phyloP scores from a whole-genome alignment of 2,329 filamentous ascomycete genomes.

The Aspergillus sp. region DNA sequence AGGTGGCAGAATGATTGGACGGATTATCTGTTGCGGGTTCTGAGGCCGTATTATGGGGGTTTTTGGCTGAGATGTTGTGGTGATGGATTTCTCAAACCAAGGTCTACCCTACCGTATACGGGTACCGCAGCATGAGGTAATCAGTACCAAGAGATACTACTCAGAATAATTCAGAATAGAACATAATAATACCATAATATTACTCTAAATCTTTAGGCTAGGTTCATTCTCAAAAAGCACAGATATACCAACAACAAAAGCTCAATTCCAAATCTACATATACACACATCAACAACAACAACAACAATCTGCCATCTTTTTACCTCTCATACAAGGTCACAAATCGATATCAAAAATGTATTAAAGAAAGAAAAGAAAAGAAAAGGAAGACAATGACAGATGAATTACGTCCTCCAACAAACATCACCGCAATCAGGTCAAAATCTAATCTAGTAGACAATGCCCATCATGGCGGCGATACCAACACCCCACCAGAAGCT shows the following conservation, averaged over 20 bases:
- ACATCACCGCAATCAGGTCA: background rate
- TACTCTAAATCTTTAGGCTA: too few species aligned
- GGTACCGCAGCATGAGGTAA: too few species aligned
- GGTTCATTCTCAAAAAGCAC: too few species aligned
- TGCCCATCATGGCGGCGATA: slow-evolving; percentile 6
- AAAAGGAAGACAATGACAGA: background rate
- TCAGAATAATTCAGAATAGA: too few species aligned
- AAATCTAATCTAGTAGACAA: background rate
- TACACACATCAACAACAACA: background rate
- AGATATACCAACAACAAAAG: background rate
- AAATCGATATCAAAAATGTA: background rate
- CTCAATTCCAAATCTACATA: background rate
- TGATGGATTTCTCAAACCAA: too few species aligned
- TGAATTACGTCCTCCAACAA: background rate
- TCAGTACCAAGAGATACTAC: too few species aligned
- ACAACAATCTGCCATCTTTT: background rate
- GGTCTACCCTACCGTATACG: too few species aligned
- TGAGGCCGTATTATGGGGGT: background rate
- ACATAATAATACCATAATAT: too few species aligned
- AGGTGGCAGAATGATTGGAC: too few species aligned
- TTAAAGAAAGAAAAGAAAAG: background rate
- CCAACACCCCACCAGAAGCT: slow-evolving; percentile 5
- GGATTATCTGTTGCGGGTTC: background rate
- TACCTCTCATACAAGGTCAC: background rate
- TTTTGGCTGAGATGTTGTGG: background rate